These are phyloP conservation scores for Solanum neorickii DNA, from an alignment of 257 asterid genomes.

Conservation along the genomic window DNA sequence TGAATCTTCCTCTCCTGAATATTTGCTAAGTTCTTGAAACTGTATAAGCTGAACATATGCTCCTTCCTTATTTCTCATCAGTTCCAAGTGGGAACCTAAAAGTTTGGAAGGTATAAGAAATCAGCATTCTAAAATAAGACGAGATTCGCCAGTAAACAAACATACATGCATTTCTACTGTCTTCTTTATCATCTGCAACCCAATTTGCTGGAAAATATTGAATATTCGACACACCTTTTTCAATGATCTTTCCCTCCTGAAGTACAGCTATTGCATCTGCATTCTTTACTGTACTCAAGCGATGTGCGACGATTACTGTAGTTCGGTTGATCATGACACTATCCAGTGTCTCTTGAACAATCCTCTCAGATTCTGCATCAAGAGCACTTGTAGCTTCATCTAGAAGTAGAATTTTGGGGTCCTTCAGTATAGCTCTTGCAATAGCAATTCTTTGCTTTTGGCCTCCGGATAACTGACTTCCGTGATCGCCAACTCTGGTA, in stretches of 20 bases:
- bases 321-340: constrained; percentile 36
- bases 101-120: background rate
- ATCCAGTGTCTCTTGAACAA: constrained; percentile 38
- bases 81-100: constrained; percentile 40
- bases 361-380: constrained; percentile 42
- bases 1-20: constrained; percentile 12
- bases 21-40: constrained; percentile 35
- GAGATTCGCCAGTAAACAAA: background rate
- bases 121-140: background rate
- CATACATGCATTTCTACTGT: background rate
- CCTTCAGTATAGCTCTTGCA: constrained; percentile 46
- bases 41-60: constrained; percentile 46
- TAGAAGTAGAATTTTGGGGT: constrained; percentile 35
- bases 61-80: constrained; percentile 31
- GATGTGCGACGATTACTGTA: constrained; percentile 43
- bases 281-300: constrained; percentile 38
- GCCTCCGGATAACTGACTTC: constrained; percentile 49
- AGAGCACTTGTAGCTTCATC: constrained; percentile 61
- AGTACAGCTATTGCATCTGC: constrained; percentile 42
- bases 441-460: constrained; percentile 51
- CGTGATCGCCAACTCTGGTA: constrained; percentile 45
- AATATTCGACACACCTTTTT: constrained; percentile 22
- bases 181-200: background rate
- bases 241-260: constrained; percentile 29
- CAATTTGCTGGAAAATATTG: background rate